Percentiles rank a stretch among this genome's conserved stretches.
Conservation (phyloP, 23 red algal genomes). For the Gracilaria caudata region DNA sequence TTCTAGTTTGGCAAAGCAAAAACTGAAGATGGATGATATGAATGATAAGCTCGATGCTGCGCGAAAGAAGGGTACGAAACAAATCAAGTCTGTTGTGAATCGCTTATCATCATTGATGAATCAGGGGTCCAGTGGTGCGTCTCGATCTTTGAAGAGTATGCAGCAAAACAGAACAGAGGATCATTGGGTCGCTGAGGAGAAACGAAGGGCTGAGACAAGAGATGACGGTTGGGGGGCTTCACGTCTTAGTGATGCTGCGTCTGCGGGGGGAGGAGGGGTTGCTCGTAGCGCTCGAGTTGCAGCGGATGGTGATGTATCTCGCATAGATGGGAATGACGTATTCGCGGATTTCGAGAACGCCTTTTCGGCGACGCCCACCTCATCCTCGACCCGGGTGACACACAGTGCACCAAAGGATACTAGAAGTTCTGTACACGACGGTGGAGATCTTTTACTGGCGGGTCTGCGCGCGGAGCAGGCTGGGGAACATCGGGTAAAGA, state of each 20-base stretch:
- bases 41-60: constrained; percentile 62
- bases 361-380: background rate
- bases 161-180: background rate
- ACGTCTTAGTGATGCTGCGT: background rate
- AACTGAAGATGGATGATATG: constrained; percentile 52
- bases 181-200: background rate
- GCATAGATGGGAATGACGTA: background rate
- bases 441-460: background rate
- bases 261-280: background rate
- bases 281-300: background rate
- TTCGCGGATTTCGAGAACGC: constrained; percentile 1
- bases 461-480: constrained; percentile 9
- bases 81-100: constrained; percentile 72
- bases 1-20: constrained; percentile 5
- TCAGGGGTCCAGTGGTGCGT: constrained; percentile 6
- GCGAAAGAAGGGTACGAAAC: constrained; percentile 63
- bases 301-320: background rate
- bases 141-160: background rate
- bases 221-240: background rate
- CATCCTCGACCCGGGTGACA: background rate
- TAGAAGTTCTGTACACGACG: background rate
- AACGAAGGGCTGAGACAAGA: background rate
- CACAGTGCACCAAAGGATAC: background rate
- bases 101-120: constrained; percentile 42
- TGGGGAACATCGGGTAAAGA: background rate